A percentile compares a stretch with the other conserved stretches of the same genome.
Evolutionary conservation across 2,329 filamentous ascomycete genomes (phyloP).

Genomic region (Phialemoniopsis sp.): DNA sequence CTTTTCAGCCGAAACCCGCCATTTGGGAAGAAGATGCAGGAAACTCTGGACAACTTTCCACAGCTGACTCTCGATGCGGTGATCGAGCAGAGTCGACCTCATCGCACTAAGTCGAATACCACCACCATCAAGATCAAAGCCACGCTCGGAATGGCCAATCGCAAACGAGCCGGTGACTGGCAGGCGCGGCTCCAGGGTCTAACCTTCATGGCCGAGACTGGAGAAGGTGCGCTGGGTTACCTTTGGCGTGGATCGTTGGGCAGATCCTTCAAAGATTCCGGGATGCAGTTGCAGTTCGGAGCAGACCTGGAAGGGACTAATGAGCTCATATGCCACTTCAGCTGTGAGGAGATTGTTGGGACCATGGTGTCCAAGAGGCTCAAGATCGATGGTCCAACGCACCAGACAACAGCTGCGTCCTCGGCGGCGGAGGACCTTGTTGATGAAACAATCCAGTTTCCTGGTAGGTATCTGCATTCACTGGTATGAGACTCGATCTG

Average conservation of each 20-base stretch:
- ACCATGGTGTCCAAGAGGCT: constrained; percentile 34
- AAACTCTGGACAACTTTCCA: constrained; percentile 67
- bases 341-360: constrained; percentile 81
- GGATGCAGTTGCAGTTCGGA: constrained; percentile 52
- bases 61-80: constrained; percentile 36
- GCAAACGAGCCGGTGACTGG: too few species aligned
- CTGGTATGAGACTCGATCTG: too few species aligned
- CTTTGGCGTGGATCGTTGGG: constrained; percentile 62
- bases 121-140: constrained; percentile 61
- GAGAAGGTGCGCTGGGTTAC: constrained; percentile 64
- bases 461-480: not conserved
- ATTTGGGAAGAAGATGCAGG: constrained; percentile 68
- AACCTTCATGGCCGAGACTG: constrained; percentile 70
- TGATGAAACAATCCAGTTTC: not conserved
- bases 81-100: constrained; percentile 10
- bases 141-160: constrained; percentile 36
- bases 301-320: constrained; percentile 49
- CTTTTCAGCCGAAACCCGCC: constrained; percentile 77
- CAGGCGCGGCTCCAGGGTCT: constrained; percentile 34
- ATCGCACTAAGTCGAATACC: constrained; percentile 28
- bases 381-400: constrained; percentile 8
- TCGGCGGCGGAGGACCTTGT: constrained; percentile 2
- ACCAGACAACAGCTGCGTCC: constrained; percentile 7
- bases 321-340: constrained; percentile 64
- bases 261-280: constrained; percentile 57